Evolutionary conservation across 257 asterid genomes (phyloP), one percentile per base, ranked within the genome.

Genomic region (Catharanthus roseus): DNA sequence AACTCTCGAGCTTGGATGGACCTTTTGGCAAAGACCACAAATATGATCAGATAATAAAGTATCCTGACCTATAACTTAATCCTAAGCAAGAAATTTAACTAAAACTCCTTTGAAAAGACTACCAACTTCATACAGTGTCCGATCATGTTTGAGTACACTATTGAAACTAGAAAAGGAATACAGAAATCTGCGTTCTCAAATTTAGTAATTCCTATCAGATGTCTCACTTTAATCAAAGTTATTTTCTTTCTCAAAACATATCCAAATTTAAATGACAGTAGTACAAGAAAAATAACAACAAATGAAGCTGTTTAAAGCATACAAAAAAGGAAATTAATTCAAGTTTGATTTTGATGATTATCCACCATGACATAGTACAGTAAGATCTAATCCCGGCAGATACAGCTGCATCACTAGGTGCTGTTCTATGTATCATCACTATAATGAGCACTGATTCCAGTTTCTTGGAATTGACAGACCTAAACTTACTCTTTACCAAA

Each of bases 401-500:
- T 18, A 36, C 4, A 49, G 55, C 55, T 18, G 55, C 55, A 3
- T n/a, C n/a, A n/a, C n/a, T n/a, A n/a, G n/a, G n/a, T n/a, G 41
- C 47, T 3, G 12, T 4, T 1, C 12, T 16, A 19, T 63, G 55
- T n/a, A n/a, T n/a, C n/a, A n/a, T n/a, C n/a, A n/a, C n/a, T n/a
- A n/a, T n/a, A n/a, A n/a, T n/a, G n/a, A n/a, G n/a, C n/a, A n/a
- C n/a, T n/a, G n/a, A n/a, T n/a, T n/a, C n/a, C n/a, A n/a, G n/a
- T n/a, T n/a, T n/a, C n/a, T n/a, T 4, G 13, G 39, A 38, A 53
- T 53, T 36, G 65, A 21, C 42, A 41, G 34, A 21, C 36, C 45
- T 28, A 60, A 47, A 38, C 65, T 79, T 80, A 93, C 18, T 90
- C 97, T 82, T 88, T 93, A 47, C 97, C 97, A 53, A 93, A 93